Base-by-base conservation (phyloP, 139 green algal genomes). In the Chlorella sp. region DNA sequence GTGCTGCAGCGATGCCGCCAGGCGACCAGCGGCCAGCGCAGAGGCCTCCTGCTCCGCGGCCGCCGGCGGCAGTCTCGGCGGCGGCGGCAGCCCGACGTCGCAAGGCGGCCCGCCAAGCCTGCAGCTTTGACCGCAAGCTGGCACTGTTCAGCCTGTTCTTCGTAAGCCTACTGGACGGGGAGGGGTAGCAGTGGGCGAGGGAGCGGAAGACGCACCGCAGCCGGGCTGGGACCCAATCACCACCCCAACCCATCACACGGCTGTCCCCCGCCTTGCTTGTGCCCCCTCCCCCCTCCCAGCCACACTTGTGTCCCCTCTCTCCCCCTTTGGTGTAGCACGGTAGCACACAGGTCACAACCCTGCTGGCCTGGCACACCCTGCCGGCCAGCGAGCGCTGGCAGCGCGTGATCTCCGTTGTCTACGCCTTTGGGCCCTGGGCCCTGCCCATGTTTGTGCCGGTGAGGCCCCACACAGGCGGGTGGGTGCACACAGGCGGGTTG, bases 291-390 rank as follows among this genome's bases (percentile, higher is more conserved):
- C 2, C 23, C 20, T 23, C 17, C 21, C 23, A 21, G 2, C 18
- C 62, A 21, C 63, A 21, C 2, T 6, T 38, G 28, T 20, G 5
- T 12, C 63, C 1, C 28, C n/a, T 28, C 6, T 69, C 5, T 28
- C n/a, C 36, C 26, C 4, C 21, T n/a, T 69, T n/a, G n/a, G n/a
- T n/a, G 64, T 30, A 78, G 51, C 51, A 60, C 15, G 51, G 51
- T 15, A 60, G 51, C 51, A 60, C 51, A 18, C 51, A 60, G 44
- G 5, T 41, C n/a, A 30, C 30, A 20, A 44, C 44, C 6, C n/a
- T 79, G 44, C 72, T 79, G 47, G 72, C 72, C 9, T 79, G 72
- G 72, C n/a, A 32, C 44, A 44, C 11, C 44, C 44, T 79, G 72
- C 44, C 72, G 26, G 38, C 17, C 21, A 62, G 28, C 28, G 72